Evolutionary conservation across 208 protist species (phyloP), one percentile per base, ranked within the genome.

Genomic region (Leishmania martiniquensis): DNA sequence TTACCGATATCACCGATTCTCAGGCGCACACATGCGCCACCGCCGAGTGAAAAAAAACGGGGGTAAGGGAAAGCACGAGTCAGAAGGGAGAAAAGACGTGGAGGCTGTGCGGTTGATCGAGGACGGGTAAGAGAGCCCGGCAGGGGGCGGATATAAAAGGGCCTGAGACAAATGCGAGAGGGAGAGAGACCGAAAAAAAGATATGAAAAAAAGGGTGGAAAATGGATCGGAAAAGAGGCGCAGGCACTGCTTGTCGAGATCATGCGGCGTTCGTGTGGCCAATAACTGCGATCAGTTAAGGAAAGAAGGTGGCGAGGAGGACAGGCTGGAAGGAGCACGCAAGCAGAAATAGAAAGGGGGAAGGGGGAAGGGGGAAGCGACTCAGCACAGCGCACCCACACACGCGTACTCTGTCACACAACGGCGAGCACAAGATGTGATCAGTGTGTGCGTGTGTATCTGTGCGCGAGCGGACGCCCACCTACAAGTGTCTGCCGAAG

Each of bases 321-420:
- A 9, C 7, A 37, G 57, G 29, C 57, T 63, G 57, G 13, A 63
- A 29, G 29, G 57, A 25, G 22, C 29, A 7, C 13, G 22, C 57
- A 63, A 42, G n/a, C 9, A 65, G n/a, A 37, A 42, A 5, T 6
- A 39, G 15, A 65, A 0, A 65, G 62, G 22, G n/a, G 17, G n/a
- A 47, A 22, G 10, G 72, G 55, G 72, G 70, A 45, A 72, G 70
- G 59, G 45, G 47, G 74, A 51, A 47, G 45, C 15, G 59, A 44
- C 20, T 29, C 39, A 29, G 37, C 1, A 63, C 57, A 39, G 29
- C 57, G 15, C 25, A 39, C 57, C 32, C 10, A 29, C 54, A 59
- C 54, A 59, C 54, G 25, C 54, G 54, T 32, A 9, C 10, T 29
- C 54, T 13, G 25, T n/a, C 54, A 32, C n/a, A 10, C 54, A 32